These are phyloP conservation scores for Pilaira anomala DNA, from an alignment of 192 early-diverging fungal species.

Conservation along the genomic window DNA sequence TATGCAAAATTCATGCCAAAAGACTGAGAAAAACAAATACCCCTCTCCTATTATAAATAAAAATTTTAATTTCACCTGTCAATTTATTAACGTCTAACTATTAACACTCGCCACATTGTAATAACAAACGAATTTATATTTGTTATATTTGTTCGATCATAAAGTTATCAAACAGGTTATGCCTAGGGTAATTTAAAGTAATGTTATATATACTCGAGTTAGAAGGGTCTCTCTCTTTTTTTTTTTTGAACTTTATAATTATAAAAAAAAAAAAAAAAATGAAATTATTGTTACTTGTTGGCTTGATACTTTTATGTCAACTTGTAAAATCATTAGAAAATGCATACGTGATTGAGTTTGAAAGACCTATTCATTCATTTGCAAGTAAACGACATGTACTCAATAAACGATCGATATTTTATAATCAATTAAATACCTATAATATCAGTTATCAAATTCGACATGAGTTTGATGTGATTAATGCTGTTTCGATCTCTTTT, in stretches of 20 bases:
- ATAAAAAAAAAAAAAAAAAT: neutral
- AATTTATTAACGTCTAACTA: too few species aligned
- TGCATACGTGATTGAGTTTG: conserved; percentile 31
- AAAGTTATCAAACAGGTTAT: neutral
- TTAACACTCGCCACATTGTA: too few species aligned
- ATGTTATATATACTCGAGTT: neutral
- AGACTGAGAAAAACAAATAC: conserved; percentile 17
- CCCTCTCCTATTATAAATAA: neutral
- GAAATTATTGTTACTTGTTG: neutral
- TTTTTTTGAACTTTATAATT: neutral
- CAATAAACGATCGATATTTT: conserved; percentile 23
- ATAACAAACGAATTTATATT: too few species aligned
- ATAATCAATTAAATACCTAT: conserved; percentile 16
- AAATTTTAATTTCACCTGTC: too few species aligned
- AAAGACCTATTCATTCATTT: conserved; percentile 1
- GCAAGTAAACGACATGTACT: conserved; percentile 11
- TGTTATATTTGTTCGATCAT: neutral
- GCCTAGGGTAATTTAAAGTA: neutral
- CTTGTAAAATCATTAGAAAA: neutral
- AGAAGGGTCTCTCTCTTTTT: neutral
- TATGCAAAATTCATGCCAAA: conserved; percentile 71
- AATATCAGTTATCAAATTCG: conserved; percentile 32
- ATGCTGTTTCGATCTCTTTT: conserved; percentile 44
- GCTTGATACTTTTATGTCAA: neutral
- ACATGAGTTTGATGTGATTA: conserved; percentile 45